These are phyloP conservation scores for Geosmithia putterillii DNA, from an alignment of 2,329 filamentous ascomycete genomes.

Conservation along the genomic window DNA sequence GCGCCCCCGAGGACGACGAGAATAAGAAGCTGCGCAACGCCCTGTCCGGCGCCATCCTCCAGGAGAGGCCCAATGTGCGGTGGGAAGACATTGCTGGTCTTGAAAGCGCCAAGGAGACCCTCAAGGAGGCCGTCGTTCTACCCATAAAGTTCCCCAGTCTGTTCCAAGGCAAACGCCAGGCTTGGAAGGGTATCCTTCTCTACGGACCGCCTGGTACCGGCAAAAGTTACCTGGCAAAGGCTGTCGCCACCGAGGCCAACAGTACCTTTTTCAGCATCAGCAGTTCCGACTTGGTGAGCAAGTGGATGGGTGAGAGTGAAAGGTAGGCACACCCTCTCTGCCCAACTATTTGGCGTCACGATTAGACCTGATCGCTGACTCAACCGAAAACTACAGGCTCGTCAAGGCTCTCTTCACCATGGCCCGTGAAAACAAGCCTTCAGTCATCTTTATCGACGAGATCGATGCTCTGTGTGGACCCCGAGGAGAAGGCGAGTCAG, in stretches of 20 bases:
- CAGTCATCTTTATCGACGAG: slow-evolving; percentile 98
- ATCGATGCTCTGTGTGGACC: slow-evolving; percentile 94
- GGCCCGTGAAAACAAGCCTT: slow-evolving; percentile 95
- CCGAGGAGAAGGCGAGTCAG: slow-evolving; percentile 86
- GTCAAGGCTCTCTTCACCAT: slow-evolving; percentile 96
- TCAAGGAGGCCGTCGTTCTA: slow-evolving; percentile 95
- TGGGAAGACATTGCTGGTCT: slow-evolving; percentile 98
- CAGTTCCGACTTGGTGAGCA: slow-evolving; percentile 92
- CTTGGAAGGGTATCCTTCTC: slow-evolving; percentile 94
- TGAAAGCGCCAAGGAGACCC: slow-evolving; percentile 85
- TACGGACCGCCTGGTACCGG: slow-evolving; percentile 95
- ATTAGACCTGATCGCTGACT: slow-evolving; percentile 1
- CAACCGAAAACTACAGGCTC: slow-evolving; percentile 42
- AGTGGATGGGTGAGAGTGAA: slow-evolving; percentile 99
- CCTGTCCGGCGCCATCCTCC: slow-evolving; percentile 80
- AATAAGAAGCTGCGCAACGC: slow-evolving; percentile 91
- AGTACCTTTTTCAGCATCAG: slow-evolving; percentile 99
- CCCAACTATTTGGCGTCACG: too few species aligned
- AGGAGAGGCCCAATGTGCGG: slow-evolving; percentile 89
- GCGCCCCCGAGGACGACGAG: slow-evolving; percentile 73
- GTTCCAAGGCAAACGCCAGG: slow-evolving; percentile 90
- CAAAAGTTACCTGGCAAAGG: slow-evolving; percentile 95
- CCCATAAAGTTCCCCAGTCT: slow-evolving; percentile 97
- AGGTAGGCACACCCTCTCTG: slow-evolving; percentile 38
- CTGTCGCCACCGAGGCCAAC: slow-evolving; percentile 95